These are phyloP conservation scores for Psilocybe mexicana DNA, from an alignment of 1,284 basidiomycete species.

Conservation along the genomic window DNA sequence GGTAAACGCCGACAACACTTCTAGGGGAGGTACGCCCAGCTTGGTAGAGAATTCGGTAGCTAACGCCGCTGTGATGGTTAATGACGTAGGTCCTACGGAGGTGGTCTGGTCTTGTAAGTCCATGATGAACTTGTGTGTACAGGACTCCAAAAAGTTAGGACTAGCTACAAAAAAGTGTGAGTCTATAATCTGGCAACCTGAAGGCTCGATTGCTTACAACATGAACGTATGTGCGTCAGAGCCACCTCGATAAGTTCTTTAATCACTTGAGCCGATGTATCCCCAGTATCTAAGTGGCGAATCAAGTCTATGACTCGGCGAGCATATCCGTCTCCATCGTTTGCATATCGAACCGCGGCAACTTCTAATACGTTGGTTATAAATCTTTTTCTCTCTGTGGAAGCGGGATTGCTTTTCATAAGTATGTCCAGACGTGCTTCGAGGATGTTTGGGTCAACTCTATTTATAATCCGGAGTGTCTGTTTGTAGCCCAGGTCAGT, in stretches of 20 bases:
- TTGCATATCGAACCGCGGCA: slow-evolving; percentile 45
- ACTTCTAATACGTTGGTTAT: slow-evolving; percentile 58
- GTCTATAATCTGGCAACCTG: background rate
- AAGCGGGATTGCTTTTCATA: slow-evolving; percentile 34
- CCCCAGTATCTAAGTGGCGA: slow-evolving; percentile 38
- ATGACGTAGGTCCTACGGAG: slow-evolving; percentile 53
- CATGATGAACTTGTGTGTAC: slow-evolving; percentile 50
- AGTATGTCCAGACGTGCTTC: slow-evolving; percentile 53
- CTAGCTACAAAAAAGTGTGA: slow-evolving; percentile 34
- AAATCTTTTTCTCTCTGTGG: slow-evolving; percentile 38
- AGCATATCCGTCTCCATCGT: slow-evolving; percentile 63
- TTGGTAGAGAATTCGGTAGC: slow-evolving; percentile 58
- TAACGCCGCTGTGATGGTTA: slow-evolving; percentile 65
- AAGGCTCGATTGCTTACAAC: slow-evolving; percentile 38
- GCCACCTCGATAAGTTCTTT: slow-evolving; percentile 58
- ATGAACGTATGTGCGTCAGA: slow-evolving; percentile 44
- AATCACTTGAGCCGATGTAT: slow-evolving; percentile 39
- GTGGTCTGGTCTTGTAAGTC: slow-evolving; percentile 45
- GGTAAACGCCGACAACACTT: slow-evolving; percentile 54
- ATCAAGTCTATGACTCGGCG: slow-evolving; percentile 49
- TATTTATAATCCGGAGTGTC: slow-evolving; percentile 57
- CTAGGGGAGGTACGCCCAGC: slow-evolving; percentile 49
- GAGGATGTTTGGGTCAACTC: slow-evolving; percentile 58
- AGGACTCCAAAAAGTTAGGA: slow-evolving; percentile 46
- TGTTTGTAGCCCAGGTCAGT: slow-evolving; percentile 26